Evolutionary conservation across 257 asterid genomes (phyloP).

Genomic region (Lycium ferocissimum): DNA sequence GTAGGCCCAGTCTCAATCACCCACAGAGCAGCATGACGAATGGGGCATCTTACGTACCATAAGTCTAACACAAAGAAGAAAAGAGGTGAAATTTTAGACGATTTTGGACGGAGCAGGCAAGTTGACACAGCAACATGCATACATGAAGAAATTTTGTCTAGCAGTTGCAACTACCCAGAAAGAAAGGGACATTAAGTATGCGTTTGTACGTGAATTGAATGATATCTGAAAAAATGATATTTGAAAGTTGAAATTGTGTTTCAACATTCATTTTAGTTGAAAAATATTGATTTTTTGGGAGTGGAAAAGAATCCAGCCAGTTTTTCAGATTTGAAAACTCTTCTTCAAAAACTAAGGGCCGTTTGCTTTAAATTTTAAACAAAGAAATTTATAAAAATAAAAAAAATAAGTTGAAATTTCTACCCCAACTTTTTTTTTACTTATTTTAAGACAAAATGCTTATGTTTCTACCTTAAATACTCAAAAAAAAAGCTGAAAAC

Average conservation of each 20-base stretch:
- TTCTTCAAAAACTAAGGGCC: neutral
- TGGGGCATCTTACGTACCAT: neutral
- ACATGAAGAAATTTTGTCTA: neutral
- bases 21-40: neutral
- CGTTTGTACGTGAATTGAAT: neutral
- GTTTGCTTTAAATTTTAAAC: too few relatives aligned
- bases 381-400: too few relatives aligned
- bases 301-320: neutral
- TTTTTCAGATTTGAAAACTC: neutral
- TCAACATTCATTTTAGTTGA: neutral
- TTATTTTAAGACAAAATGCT: too few relatives aligned
- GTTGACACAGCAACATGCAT: constrained; percentile 1
- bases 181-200: neutral
- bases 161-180: neutral
- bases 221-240: neutral
- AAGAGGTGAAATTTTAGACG: constrained; percentile 5
- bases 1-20: neutral
- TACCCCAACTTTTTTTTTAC: too few relatives aligned
- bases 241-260: neutral
- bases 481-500: too few relatives aligned
- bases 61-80: neutral
- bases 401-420: too few relatives aligned
- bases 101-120: neutral
- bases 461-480: too few relatives aligned
- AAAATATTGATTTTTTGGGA: neutral